These are phyloP conservation scores for Atkinsonella hypoxylon DNA, from an alignment of 2,329 filamentous ascomycete genomes.

Conservation along the genomic window DNA sequence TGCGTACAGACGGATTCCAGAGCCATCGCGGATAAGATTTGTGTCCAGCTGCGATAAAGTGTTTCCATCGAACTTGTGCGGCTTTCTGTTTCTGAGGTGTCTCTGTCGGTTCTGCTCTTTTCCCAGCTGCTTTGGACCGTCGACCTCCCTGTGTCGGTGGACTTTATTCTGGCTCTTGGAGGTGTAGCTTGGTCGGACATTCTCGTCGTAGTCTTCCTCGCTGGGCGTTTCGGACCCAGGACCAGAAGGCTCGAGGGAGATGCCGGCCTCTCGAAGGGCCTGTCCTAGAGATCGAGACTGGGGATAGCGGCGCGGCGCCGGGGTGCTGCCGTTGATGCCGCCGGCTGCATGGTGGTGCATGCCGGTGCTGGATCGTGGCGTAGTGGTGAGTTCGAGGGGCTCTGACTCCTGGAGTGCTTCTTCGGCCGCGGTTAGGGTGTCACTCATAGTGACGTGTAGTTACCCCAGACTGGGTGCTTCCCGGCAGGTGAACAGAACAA, in stretches of 20 bases:
- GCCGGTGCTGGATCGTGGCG: not conserved
- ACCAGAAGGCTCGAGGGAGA: conserved; percentile 10
- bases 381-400: not conserved
- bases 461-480: not conserved
- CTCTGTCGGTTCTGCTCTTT: not conserved
- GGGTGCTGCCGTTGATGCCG: not conserved
- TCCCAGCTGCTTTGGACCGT: not conserved
- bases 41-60: not conserved
- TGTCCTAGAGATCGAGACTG: conserved; percentile 16
- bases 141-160: not conserved
- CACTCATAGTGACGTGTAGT: not conserved
- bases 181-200: conserved; percentile 16
- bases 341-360: not conserved
- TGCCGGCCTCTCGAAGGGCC: conserved; percentile 16
- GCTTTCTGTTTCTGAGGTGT: conserved; percentile 1
- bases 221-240: conserved; percentile 28
- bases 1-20: conserved; percentile 14
- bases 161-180: conserved; percentile 4
- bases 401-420: not conserved
- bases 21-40: conserved; percentile 13
- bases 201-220: conserved; percentile 34
- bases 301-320: not conserved
- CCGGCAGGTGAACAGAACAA: not conserved
- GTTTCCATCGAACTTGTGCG: not conserved
- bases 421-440: not conserved